These are phyloP conservation scores for Macrophomina pseudophaseolina DNA, from an alignment of 2,329 filamentous ascomycete species.

Conservation along the genomic window DNA sequence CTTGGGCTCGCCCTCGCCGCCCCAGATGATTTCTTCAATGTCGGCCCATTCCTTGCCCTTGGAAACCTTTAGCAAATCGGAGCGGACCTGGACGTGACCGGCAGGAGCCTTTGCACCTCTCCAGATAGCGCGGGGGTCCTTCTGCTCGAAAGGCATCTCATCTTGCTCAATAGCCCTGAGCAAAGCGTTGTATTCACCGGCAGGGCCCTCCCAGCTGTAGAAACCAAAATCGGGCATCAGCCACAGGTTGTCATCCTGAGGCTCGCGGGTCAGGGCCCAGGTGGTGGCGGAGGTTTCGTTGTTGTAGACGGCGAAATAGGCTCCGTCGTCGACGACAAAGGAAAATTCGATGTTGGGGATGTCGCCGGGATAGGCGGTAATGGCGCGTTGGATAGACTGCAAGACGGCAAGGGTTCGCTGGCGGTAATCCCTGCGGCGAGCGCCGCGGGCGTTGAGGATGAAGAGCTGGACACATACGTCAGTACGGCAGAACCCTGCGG, in stretches of 20 bases:
- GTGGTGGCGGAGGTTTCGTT: conserved; percentile 23
- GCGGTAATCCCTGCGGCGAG: conserved; percentile 29
- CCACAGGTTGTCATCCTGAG: conserved; percentile 27
- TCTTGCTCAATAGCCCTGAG: conserved; percentile 27
- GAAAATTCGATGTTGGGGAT: conserved; percentile 60
- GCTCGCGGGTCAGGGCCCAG: conserved; percentile 24
- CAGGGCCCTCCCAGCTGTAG: conserved; percentile 28
- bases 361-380: conserved; percentile 55
- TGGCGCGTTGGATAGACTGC: conserved; percentile 59
- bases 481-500: not conserved
- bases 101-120: conserved; percentile 33
- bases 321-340: conserved; percentile 51
- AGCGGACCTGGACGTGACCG: conserved; percentile 30
- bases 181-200: conserved; percentile 26
- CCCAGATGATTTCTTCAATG: conserved; percentile 29
- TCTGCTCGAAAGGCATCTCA: conserved; percentile 26
- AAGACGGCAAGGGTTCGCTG: conserved; percentile 52
- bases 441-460: conserved; percentile 37
- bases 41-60: conserved; percentile 33
- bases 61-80: conserved; percentile 31
- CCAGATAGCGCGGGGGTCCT: conserved; percentile 33
- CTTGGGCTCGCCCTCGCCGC: conserved; percentile 19
- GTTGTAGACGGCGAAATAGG: conserved; percentile 24
- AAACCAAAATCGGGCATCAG: conserved; percentile 34
- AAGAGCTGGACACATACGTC: conserved; percentile 36